Percentiles rank a stretch among this genome's conserved stretches.
phyloP scores from a whole-genome alignment of 1,139 yeast species.

The Suhomyces kunorum region DNA sequence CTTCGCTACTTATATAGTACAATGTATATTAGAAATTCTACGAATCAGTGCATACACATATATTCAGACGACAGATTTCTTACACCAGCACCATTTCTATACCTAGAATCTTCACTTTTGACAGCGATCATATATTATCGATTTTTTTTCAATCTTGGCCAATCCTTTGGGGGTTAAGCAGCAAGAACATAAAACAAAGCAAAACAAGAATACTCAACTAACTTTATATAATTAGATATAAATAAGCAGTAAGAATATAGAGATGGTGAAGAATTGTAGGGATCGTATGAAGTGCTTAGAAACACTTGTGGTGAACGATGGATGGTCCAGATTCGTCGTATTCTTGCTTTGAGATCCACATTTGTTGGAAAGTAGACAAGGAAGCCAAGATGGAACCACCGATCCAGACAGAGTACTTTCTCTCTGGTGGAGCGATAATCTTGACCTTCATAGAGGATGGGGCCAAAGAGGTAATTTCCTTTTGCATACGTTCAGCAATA shows the following conservation, averaged over 20 bases:
- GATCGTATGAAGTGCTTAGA: constrained; percentile 53
- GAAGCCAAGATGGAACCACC: constrained; percentile 99
- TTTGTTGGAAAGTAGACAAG: constrained; percentile 98
- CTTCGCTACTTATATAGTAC: not conserved
- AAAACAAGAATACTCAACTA: constrained; percentile 12
- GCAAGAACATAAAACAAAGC: constrained; percentile 11
- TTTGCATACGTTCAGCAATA: constrained; percentile 99
- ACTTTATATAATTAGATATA: constrained; percentile 13
- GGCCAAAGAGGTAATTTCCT: constrained; percentile 98
- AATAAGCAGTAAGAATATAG: constrained; percentile 11
- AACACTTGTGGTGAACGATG: constrained; percentile 99
- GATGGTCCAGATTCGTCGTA: constrained; percentile 99
- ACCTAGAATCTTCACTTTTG: constrained; percentile 4
- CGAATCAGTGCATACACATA: constrained; percentile 4
- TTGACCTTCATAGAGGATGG: constrained; percentile 99
- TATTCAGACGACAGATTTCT: not conserved
- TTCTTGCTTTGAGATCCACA: constrained; percentile 99
- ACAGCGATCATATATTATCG: constrained; percentile 14
- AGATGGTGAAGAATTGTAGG: constrained; percentile 12
- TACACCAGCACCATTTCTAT: constrained; percentile 1
- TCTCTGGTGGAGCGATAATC: constrained; percentile 99
- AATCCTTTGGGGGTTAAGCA: constrained; percentile 5
- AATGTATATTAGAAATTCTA: not conserved
- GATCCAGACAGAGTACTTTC: constrained; percentile 99
- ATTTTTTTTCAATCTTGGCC: constrained; percentile 8